These are phyloP conservation scores for Didymella segeticola DNA, from an alignment of 2,329 filamentous ascomycete genomes.

Conservation along the genomic window DNA sequence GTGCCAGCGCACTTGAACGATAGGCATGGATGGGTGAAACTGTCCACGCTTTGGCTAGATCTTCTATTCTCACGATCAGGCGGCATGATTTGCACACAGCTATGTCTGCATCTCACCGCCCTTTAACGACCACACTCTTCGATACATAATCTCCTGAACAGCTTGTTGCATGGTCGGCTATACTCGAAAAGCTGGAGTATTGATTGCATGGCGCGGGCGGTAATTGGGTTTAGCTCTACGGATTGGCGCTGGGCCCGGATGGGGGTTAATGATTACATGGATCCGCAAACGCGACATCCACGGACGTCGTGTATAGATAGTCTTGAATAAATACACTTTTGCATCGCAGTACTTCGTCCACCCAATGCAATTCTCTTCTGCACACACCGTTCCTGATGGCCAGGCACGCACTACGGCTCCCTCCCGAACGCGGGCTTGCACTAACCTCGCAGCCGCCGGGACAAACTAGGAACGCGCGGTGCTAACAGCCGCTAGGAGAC, in stretches of 20 bases:
- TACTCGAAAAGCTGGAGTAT: constrained; percentile 19
- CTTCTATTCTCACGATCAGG: constrained; percentile 16
- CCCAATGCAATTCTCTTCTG: too few species aligned
- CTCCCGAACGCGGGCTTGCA: too few species aligned
- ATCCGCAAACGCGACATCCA: constrained; percentile 21
- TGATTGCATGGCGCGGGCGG: constrained; percentile 19
- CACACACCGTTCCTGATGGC: too few species aligned
- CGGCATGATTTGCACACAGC: not conserved
- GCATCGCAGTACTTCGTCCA: too few species aligned
- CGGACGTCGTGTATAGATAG: constrained; percentile 30
- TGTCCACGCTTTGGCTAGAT: not conserved
- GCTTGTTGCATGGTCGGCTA: constrained; percentile 21
- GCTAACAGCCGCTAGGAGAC: too few species aligned
- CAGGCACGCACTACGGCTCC: too few species aligned
- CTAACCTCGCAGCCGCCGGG: too few species aligned
- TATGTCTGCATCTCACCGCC: not conserved
- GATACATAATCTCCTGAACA: constrained; percentile 16
- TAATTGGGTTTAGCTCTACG: constrained; percentile 13
- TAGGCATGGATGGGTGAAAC: constrained; percentile 25
- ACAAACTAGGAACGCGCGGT: too few species aligned
- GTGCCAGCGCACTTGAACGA: not conserved
- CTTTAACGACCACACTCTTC: constrained; percentile 22
- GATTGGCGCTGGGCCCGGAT: constrained; percentile 1
- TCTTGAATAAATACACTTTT: constrained; percentile 16
- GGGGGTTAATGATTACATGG: constrained; percentile 20